Evolutionary conservation across 2,329 filamentous ascomycete genomes (phyloP), one percentile per base, ranked within the genome.

Genomic region (Ophiostoma piceae): DNA sequence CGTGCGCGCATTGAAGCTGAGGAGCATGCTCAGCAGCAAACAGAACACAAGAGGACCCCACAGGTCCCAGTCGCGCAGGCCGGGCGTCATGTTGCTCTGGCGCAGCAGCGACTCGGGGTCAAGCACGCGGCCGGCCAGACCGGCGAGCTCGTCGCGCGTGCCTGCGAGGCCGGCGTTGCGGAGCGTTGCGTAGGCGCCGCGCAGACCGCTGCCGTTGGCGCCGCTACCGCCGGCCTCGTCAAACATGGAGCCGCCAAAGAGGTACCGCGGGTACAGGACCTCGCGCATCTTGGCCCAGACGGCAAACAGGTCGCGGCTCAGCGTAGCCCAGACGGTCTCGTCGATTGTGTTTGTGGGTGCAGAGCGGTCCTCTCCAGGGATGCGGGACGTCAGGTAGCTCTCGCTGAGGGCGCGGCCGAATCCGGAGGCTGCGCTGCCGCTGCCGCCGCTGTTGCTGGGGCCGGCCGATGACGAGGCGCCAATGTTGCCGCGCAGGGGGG

Each of bases 281-380:
- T 97, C 94, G 79, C 92, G 90, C 89, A 99, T 92, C 85, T 99
- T 99, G 81, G 92, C 91, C 94, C 95, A 98, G 47, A 98, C 92
- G 35, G 93, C 95, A 8, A 94, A 81, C 74, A 99, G 82, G 79
- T 99, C 95, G 74, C 95, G 90, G 68, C 91, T 92, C 72, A 99
- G 84, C n/a, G 95, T 99, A 62, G 94, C 92, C 95, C 95, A 99
- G 57, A 99, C 95, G 1, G 89, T 90, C 82, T 99, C 95, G 79
- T 99, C 95, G 79, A 99, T 96, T 65, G 95, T 99, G 81, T 96
- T 96, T 74, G 90, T 88, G 8, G 93, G 87, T 19, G 95, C 94
- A 73, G 90, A 87, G 69, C 95, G 91, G 82, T 99, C 95, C 80
- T 98, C 94, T 74, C 95, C 95, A 2, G 90, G 90, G 77, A 99